Evolutionary conservation across 768 basidiomycete genomes (phyloP).

Genomic region (Macrolepiota dolichaula): DNA sequence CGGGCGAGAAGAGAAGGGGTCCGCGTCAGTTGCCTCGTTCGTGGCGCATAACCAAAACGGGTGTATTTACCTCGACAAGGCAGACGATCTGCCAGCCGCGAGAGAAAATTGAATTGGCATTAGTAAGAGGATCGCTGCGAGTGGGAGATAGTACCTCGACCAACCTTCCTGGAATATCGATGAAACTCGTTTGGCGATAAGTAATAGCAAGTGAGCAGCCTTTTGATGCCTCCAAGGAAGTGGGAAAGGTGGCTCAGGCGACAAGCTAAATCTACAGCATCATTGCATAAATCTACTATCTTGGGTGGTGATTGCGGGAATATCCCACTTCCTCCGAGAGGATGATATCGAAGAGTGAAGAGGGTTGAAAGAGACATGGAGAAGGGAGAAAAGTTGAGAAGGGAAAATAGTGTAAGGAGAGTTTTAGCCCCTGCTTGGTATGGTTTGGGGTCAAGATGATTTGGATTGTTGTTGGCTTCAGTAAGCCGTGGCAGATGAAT

Average conservation of each 20-base stretch:
- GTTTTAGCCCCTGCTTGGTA: conserved; percentile 1
- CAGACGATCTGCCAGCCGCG: conserved; percentile 37
- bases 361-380: conserved; percentile 11
- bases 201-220: conserved; percentile 24
- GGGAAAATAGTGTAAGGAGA: conserved; percentile 14
- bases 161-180: conserved; percentile 31
- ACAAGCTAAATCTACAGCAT: conserved; percentile 25
- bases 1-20: conserved; percentile 6
- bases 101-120: conserved; percentile 10
- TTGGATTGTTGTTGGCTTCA: conserved; percentile 14
- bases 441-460: conserved; percentile 5
- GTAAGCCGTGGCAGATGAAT: conserved; percentile 21
- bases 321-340: conserved; percentile 11
- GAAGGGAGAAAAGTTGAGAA: conserved; percentile 9
- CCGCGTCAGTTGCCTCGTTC: not conserved
- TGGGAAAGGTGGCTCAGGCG: conserved; percentile 25
- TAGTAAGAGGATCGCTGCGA: not conserved
- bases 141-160: not conserved
- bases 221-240: conserved; percentile 27
- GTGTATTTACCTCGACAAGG: conserved; percentile 44
- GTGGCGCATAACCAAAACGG: not conserved
- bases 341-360: conserved; percentile 2
- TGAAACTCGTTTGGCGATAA: conserved; percentile 21
- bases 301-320: conserved; percentile 1
- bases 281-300: conserved; percentile 21